Base-by-base conservation (phyloP, 2,329 filamentous ascomycete genomes). In the Colletotrichum lini region DNA sequence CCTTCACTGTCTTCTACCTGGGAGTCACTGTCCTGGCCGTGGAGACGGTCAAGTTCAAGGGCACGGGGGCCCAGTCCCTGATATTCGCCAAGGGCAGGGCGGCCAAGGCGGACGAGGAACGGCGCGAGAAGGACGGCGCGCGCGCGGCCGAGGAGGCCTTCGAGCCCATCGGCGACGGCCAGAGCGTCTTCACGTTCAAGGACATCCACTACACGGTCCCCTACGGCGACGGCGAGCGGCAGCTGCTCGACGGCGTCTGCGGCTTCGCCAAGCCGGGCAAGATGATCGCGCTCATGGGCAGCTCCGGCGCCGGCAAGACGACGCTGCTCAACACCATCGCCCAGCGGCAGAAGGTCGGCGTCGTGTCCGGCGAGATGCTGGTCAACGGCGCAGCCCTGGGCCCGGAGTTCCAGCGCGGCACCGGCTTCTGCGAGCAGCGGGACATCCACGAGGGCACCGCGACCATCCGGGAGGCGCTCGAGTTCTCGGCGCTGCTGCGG, bases 261-360 rank as follows among this genome's bases (percentile, higher is more conserved):
- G 94, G 94, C 1, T 96, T 93, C 75, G 93, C 91, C 1, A 95
- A 94, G 77, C 94, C 94, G 1, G 94, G 94, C 21, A 82, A 92
- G 21, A 91, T 97, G 88, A 90, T 94, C 53, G 94, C 94, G 0
- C 84, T 97, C 1, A 94, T 96, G 86, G 94, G 94, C 65, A 93
- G 92, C 2, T 94, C 90, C 4, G 93, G 93, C 53, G 94, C 94
- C 10, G 94, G 94, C 15, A 97, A 97, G 82, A 95, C 93, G 0
- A 96, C 94, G 0, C 83, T 97, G 0, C 85, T 97, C 21, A 95
- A 96, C 79, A 94, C 92, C 0, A 79, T 89, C 0, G 91, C 93
- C 0, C 93, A 95, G 77, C 89, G 94, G 3, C 91, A 94, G 78
- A 90, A 84, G 18, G 86, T 84, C 65, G 72, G 72, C 91, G 92